phyloP scores from a whole-genome alignment of 441 rosid species.

The Hura crepitans region DNA sequence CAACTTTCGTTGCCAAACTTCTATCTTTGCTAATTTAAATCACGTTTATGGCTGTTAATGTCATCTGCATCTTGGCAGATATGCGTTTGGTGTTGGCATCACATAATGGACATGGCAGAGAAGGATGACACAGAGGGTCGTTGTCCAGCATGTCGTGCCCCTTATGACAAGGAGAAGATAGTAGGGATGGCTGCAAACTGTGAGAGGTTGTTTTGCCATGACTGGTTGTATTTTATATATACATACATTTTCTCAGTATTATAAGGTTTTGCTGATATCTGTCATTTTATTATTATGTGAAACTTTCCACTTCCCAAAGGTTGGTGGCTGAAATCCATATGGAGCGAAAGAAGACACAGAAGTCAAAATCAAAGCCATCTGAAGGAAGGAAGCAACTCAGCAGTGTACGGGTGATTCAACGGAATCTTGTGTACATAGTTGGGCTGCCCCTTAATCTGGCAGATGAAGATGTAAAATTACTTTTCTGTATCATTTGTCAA shows the following conservation, averaged over 20 bases:
- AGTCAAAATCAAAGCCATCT: constrained; percentile 34
- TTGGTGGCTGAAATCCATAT: constrained; percentile 37
- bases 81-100: constrained; percentile 60
- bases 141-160: constrained; percentile 48
- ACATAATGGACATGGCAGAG: constrained; percentile 53
- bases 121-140: constrained; percentile 48
- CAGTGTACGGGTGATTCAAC: constrained; percentile 46
- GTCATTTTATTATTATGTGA: background rate
- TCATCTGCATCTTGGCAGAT: constrained; percentile 26
- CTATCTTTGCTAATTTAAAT: background rate
- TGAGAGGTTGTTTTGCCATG: constrained; percentile 33
- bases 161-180: constrained; percentile 53
- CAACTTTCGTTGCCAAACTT: background rate
- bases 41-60: background rate
- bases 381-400: constrained; percentile 48
- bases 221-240: background rate
- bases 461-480: constrained; percentile 37
- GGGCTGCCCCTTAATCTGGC: constrained; percentile 42
- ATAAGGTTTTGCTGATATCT: background rate
- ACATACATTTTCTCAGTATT: too few relatives aligned
- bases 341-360: constrained; percentile 43
- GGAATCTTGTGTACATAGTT: constrained; percentile 48
- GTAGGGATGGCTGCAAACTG: constrained; percentile 44
- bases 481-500: background rate
- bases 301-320: constrained; percentile 22